A percentile compares a stretch with the other conserved stretches of the same genome.
phyloP scores from a whole-genome alignment of 148 eudicot species.

The Silene latifolia region DNA sequence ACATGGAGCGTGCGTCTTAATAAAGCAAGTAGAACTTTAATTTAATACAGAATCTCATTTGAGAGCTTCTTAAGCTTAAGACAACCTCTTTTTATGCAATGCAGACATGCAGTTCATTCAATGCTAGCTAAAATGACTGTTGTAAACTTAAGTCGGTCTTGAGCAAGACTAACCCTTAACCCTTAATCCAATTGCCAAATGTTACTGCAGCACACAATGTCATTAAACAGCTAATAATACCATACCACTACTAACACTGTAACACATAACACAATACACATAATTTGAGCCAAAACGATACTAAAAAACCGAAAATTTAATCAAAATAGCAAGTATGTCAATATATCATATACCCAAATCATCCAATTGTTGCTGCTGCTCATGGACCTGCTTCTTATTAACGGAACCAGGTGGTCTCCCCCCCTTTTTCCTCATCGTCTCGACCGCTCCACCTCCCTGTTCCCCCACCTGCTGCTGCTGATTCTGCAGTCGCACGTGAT shows the following conservation, averaged over 20 bases:
- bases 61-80: no score
- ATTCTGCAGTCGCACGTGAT: slow-evolving; percentile 2
- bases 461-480: not conserved
- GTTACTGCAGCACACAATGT: no score
- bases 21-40: no score
- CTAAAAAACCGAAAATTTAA: no score
- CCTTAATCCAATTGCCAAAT: no score
- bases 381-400: slow-evolving; percentile 23
- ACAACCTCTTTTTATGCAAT: no score
- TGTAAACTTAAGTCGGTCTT: no score
- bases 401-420: slow-evolving; percentile 50
- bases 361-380: not conserved
- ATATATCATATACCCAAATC: slow-evolving; percentile 21
- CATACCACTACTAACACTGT: not conserved
- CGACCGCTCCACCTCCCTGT: slow-evolving; percentile 8
- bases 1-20: no score
- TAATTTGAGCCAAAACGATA: not conserved
- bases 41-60: no score
- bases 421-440: slow-evolving; percentile 30
- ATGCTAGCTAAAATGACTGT: no score
- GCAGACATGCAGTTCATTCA: no score
- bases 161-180: no score
- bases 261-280: not conserved
- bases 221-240: not conserved
- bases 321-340: not conserved